A percentile compares a stretch with the other conserved stretches of the same genome.
phyloP scores from a whole-genome alignment of 495 filamentous ascomycete genomes.

The Podospora anserina region DNA sequence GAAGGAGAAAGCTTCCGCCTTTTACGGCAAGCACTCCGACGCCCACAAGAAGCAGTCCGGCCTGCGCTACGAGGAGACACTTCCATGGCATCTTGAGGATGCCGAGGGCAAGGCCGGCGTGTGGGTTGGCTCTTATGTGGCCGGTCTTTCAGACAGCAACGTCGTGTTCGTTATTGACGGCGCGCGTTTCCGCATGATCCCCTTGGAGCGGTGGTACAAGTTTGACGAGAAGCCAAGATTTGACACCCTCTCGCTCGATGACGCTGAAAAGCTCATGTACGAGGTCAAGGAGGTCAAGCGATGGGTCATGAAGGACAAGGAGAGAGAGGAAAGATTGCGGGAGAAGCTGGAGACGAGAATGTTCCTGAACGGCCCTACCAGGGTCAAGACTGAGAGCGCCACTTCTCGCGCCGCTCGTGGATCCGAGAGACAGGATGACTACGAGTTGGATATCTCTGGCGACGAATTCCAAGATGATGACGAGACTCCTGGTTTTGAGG shows the following conservation, averaged over 20 bases:
- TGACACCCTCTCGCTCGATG: conserved; percentile 74
- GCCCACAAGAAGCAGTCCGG: conserved; percentile 74
- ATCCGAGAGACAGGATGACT: conserved; percentile 54
- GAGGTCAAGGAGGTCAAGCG: conserved; percentile 42
- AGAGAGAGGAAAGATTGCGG: conserved; percentile 54
- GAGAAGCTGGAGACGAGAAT: conserved; percentile 47
- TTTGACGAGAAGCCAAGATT: conserved; percentile 82
- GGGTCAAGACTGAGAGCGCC: conserved; percentile 52
- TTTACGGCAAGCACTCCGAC: conserved; percentile 52
- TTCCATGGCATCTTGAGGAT: conserved; percentile 96
- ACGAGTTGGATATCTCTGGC: conserved; percentile 58
- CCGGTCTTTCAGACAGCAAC: conserved; percentile 70
- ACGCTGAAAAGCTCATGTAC: conserved; percentile 77
- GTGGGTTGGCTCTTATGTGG: conserved; percentile 89
- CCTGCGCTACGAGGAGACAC: conserved; percentile 87
- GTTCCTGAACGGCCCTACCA: conserved; percentile 42
- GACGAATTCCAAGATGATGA: conserved; percentile 66
- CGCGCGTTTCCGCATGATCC: conserved; percentile 75
- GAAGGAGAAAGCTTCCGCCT: conserved; percentile 71
- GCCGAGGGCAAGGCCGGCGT: conserved; percentile 82
- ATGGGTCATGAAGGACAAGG: conserved; percentile 71
- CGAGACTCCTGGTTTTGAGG: conserved; percentile 74
- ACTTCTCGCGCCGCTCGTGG: conserved; percentile 50
- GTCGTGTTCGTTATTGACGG: conserved; percentile 70
- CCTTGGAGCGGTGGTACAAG: conserved; percentile 91